Evolutionary conservation across 768 basidiomycete species (phyloP).

Genomic region (Tylopilus felleus): DNA sequence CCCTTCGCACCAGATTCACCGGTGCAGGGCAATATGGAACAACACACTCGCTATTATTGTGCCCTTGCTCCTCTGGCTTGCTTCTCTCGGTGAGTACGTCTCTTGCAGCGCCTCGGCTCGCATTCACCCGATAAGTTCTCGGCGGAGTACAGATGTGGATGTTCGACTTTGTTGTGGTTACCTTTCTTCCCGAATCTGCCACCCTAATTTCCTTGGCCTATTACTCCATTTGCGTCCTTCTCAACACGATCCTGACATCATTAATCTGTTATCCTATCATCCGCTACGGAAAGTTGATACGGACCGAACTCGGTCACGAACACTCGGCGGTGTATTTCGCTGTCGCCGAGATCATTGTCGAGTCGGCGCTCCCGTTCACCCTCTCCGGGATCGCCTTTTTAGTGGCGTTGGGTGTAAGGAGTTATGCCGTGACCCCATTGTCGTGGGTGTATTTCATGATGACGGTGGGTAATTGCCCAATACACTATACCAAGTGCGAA

Average conservation of each 20-base stretch:
- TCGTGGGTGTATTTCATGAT: conserved; percentile 1
- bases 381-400: not conserved
- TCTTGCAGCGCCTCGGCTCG: not conserved
- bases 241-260: not conserved
- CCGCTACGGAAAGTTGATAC: not conserved
- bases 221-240: not conserved
- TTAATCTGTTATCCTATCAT: not conserved
- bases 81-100: not conserved
- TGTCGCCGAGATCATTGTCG: not conserved
- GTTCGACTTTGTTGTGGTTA: not conserved
- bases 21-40: not conserved
- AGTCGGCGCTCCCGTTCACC: not conserved
- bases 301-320: not conserved
- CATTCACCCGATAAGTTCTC: not conserved
- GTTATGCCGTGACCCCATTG: not conserved
- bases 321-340: not conserved
- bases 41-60: not conserved
- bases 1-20: not conserved
- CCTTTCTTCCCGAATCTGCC: too few species aligned
- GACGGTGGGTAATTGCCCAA: not conserved
- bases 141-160: not conserved
- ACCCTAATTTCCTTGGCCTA: not conserved
- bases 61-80: not conserved
- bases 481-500: too few species aligned
- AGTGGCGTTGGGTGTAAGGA: not conserved